Evolutionary conservation across 495 filamentous ascomycete species (phyloP).

Genomic region (Annulohypoxylon maeteangense): DNA sequence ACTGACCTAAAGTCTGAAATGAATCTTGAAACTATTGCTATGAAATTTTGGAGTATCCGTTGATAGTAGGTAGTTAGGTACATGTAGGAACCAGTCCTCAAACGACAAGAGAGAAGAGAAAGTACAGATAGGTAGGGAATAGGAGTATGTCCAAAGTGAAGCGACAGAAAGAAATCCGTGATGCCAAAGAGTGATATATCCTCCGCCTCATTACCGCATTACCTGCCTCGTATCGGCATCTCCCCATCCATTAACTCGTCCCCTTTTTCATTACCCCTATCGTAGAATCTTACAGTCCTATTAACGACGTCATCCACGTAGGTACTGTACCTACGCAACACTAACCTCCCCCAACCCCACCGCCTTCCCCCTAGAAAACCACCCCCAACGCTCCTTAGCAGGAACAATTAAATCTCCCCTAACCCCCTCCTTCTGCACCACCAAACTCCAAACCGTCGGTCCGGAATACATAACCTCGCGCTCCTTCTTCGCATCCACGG

Average conservation of each 20-base stretch:
- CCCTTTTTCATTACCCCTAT: not conserved
- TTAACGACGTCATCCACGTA: not conserved
- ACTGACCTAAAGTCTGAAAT: not conserved
- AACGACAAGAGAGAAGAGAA: not conserved
- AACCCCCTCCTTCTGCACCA: conserved; percentile 23
- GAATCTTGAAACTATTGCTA: not conserved
- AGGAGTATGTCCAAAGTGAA: conserved; percentile 14
- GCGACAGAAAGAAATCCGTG: not conserved
- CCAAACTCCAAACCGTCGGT: conserved; percentile 30
- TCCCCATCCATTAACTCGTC: not conserved
- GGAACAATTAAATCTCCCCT: conserved; percentile 26
- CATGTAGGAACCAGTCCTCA: conserved; percentile 4
- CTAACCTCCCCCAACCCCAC: conserved; percentile 40
- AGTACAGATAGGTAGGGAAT: not conserved
- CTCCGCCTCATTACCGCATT: conserved; percentile 14
- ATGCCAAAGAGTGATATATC: conserved; percentile 21
- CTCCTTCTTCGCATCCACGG: conserved; percentile 25
- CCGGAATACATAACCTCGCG: conserved; percentile 32
- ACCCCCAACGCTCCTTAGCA: conserved; percentile 37
- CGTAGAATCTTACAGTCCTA: not conserved
- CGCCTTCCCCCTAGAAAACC: not conserved
- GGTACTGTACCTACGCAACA: conserved; percentile 31
- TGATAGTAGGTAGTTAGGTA: not conserved
- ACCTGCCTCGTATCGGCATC: conserved; percentile 17
- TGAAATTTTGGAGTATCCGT: conserved; percentile 15